Conservation (phyloP, 306 rosid species). For the Acacia confusa region DNA sequence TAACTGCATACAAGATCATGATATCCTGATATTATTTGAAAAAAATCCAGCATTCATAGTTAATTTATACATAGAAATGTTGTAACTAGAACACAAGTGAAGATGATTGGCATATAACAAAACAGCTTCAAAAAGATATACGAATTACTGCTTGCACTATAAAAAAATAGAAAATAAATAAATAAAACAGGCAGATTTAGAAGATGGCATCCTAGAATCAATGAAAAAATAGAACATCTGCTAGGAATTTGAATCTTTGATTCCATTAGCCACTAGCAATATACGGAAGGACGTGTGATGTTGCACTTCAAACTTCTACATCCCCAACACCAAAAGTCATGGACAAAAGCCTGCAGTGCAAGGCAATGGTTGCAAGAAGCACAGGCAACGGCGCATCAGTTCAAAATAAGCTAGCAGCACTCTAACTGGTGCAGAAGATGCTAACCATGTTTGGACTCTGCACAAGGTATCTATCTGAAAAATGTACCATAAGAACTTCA, state of each 20-base stretch:
- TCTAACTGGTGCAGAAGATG: constrained; percentile 23
- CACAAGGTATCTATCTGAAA: constrained; percentile 17
- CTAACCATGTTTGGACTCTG: background rate
- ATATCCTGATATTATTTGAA: background rate
- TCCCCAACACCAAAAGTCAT: background rate
- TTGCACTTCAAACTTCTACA: background rate
- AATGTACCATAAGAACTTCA: constrained; percentile 6
- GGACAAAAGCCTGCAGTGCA: background rate
- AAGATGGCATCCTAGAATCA: background rate
- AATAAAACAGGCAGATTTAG: background rate
- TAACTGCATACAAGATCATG: background rate
- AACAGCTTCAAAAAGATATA: background rate
- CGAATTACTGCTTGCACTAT: constrained; percentile 5
- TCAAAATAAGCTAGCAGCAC: background rate
- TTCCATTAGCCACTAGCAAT: background rate
- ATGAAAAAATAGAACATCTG: background rate
- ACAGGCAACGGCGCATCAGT: background rate
- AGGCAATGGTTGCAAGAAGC: background rate
- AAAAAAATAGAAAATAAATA: background rate
- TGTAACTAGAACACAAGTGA: background rate
- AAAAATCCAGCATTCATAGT: background rate
- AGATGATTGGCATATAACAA: background rate
- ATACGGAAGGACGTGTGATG: background rate
- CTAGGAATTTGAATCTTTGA: background rate
- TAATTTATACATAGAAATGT: background rate